Conservation (phyloP, 192 early-diverging fungal species). For the Phlyctochytrium planicorne region DNA sequence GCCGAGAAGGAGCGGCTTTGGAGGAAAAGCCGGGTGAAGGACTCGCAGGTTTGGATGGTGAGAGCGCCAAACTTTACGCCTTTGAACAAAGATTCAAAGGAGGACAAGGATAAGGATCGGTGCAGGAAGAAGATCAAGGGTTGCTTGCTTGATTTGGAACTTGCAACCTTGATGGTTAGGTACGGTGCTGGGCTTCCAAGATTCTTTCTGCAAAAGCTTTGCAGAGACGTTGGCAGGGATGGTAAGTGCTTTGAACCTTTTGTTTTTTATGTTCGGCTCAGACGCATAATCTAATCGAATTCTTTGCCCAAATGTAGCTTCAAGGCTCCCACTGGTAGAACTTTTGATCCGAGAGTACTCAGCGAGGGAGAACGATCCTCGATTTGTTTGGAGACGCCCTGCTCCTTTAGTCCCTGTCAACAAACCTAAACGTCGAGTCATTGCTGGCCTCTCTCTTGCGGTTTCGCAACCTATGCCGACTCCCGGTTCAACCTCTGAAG, state of each 20-base stretch:
- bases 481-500: neutral
- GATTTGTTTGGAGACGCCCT: neutral
- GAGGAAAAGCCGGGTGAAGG: too few species aligned
- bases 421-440: neutral
- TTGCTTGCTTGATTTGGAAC: constrained; percentile 11
- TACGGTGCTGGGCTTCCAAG: neutral
- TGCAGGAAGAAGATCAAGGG: constrained; percentile 3
- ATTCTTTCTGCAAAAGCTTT: neutral
- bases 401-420: neutral
- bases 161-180: neutral
- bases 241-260: neutral
- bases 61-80: neutral
- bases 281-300: too few species aligned
- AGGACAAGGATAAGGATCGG: too few species aligned
- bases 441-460: neutral
- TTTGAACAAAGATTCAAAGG: neutral
- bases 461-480: too few species aligned
- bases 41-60: constrained; percentile 14
- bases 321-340: neutral
- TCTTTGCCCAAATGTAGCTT: neutral
- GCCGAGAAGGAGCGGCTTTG: neutral
- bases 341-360: neutral
- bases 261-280: neutral
- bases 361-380: neutral
- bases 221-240: neutral